These are phyloP conservation scores for Thielaviopsis populi DNA, from an alignment of 2,329 filamentous ascomycete species.

Conservation along the genomic window DNA sequence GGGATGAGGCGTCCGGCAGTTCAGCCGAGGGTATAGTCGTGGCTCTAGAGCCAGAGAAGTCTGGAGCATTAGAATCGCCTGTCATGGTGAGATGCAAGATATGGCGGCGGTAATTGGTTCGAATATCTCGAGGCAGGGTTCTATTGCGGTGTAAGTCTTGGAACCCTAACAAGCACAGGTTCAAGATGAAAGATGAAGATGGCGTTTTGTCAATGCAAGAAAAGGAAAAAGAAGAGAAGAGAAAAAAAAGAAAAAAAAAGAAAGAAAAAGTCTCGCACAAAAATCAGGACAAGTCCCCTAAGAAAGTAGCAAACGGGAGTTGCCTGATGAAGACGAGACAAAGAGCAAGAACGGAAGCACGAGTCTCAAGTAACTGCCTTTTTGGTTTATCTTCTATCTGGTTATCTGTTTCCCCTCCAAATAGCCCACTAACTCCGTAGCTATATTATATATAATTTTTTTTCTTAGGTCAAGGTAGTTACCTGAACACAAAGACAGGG, in stretches of 20 bases:
- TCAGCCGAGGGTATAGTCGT: neutral
- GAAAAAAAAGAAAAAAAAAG: neutral
- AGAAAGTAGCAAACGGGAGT: neutral
- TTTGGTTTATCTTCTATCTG: neutral
- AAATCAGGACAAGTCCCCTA: neutral
- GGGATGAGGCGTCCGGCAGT: conserved; percentile 9
- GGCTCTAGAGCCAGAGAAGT: neutral
- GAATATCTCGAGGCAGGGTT: neutral
- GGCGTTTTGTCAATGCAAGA: neutral
- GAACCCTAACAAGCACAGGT: conserved; percentile 2
- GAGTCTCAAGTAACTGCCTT: neutral
- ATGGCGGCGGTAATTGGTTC: neutral
- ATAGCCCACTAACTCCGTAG: neutral
- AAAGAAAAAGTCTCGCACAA: neutral
- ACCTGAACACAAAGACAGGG: neutral
- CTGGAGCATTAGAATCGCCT: conserved; percentile 3
- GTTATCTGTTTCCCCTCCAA: neutral
- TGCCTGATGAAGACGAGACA: neutral
- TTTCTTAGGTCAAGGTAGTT: neutral
- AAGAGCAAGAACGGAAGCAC: neutral
- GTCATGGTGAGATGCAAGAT: conserved; percentile 3
- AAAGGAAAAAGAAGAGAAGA: neutral
- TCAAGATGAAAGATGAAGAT: neutral
- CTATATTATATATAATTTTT: neutral
- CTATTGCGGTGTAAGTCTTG: neutral